phyloP scores from a whole-genome alignment of 306 rosid species.

The Chamaecrista fasciculata region DNA sequence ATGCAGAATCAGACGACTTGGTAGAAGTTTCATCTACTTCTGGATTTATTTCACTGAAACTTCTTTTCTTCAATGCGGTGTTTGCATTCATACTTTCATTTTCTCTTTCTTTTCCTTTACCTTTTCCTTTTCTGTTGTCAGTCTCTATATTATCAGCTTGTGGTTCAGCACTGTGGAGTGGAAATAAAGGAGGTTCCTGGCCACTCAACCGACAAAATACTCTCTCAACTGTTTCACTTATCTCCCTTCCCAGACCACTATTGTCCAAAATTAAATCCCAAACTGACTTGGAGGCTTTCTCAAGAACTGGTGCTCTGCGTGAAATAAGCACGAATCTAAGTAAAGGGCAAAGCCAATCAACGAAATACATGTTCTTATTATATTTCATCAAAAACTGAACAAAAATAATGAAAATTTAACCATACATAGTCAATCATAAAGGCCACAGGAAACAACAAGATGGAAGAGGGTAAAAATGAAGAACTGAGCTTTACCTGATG shows the following conservation, averaged over 20 bases:
- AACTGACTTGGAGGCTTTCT: conserved; percentile 94
- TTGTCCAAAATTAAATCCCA: conserved; percentile 92
- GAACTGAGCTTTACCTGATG: neutral
- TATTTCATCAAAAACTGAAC: conserved; percentile 18
- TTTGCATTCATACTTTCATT: conserved; percentile 39
- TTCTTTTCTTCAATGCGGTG: conserved; percentile 66
- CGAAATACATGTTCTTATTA: neutral
- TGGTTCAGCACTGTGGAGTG: conserved; percentile 45
- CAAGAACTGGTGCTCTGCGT: conserved; percentile 83
- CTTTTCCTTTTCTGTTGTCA: conserved; percentile 56
- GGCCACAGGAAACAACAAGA: neutral
- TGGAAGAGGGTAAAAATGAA: neutral
- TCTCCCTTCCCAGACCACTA: conserved; percentile 79
- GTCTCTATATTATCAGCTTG: conserved; percentile 46
- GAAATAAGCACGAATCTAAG: conserved; percentile 27
- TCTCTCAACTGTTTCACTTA: conserved; percentile 75
- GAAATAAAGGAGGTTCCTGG: conserved; percentile 82
- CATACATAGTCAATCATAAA: conserved; percentile 13
- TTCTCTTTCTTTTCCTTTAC: conserved; percentile 54
- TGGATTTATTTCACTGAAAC: conserved; percentile 48
- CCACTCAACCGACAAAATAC: conserved; percentile 91
- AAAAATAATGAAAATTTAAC: conserved; percentile 6
- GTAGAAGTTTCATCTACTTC: conserved; percentile 45
- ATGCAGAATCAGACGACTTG: conserved; percentile 42
- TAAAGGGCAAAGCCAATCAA: neutral